Evolutionary conservation across 768 basidiomycete genomes (phyloP).

Genomic region (Tylopilus vinaceipallidus): DNA sequence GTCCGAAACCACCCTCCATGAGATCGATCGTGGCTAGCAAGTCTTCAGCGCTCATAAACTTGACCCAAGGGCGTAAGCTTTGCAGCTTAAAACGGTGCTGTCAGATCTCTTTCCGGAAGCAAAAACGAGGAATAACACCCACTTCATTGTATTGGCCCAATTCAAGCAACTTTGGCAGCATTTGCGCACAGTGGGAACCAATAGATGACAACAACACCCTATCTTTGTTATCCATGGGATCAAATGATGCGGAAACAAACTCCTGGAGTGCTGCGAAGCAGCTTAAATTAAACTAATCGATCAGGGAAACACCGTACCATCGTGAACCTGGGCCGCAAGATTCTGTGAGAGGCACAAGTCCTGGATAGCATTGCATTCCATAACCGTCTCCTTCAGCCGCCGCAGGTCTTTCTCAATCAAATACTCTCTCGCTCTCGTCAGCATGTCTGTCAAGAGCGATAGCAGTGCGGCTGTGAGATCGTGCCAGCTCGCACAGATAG

Average conservation of each 20-base stretch:
- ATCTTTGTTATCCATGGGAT: constrained; percentile 37
- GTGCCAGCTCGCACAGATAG: constrained; percentile 16
- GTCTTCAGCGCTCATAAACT: constrained; percentile 44
- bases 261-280: constrained; percentile 37
- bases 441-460: constrained; percentile 38
- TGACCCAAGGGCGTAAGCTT: constrained; percentile 45
- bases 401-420: constrained; percentile 33
- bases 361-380: constrained; percentile 33
- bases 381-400: constrained; percentile 43
- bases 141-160: constrained; percentile 8
- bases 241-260: constrained; percentile 41
- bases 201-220: constrained; percentile 39
- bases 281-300: neutral
- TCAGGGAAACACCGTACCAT: constrained; percentile 31
- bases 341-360: constrained; percentile 32
- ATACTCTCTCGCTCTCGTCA: constrained; percentile 25
- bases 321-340: constrained; percentile 24
- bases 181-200: constrained; percentile 42
- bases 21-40: constrained; percentile 46
- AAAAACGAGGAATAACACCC: constrained; percentile 1
- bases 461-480: constrained; percentile 34
- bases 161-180: constrained; percentile 14
- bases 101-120: neutral
- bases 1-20: constrained; percentile 19
- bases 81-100: constrained; percentile 10